Base-by-base conservation (phyloP, 2,329 filamentous ascomycete genomes). In the Thelonectria blattea region DNA sequence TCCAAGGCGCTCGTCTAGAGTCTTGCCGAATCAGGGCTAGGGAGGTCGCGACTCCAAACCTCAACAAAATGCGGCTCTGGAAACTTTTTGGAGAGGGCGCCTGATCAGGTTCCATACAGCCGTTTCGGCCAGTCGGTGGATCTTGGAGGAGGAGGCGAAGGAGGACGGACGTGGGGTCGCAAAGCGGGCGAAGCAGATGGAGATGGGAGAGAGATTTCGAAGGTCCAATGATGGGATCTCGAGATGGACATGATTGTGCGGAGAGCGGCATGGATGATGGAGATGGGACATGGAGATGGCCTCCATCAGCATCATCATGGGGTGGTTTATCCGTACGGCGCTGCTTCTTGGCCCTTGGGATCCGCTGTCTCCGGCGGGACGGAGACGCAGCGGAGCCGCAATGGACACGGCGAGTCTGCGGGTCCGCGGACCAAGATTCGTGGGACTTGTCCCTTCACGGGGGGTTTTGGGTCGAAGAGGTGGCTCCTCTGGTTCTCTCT, bases 351-450 rank as follows among this genome's bases (percentile, higher is more conserved):
- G 22, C 22, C 22, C 22, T 24, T 24, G 22, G 34, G 34, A 37
- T 14, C 65, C 66, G 57, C 65, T 54, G 43, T 66, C 53, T 50
- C 65, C 68, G 65, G 66, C 65, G 58, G 59, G 67, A 65, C 61
- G 68, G 67, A 71, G 64, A 63, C 65, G 68, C 68, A 68, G 68
- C 68, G 68, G 68, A 71, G 68, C 68, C 68, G 68, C 68, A 70
- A 70, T 68, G 55, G 51, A 22, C 56, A 58, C 34, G 34, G 30
- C 60, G 57, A 60, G 48, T 50, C 59, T 71, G 68, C 68, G 68
- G 68, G 68, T 71, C 68, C 68, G 68, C 68, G 66, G 62, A 30
- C 27, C 55, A 65, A 58, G 49, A 24, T 24, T 24, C 22, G 22
- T 24, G 22, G 22, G 22, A 24, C 22, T 24, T 24, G 22, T 24